phyloP scores from a whole-genome alignment of 192 early-diverging fungal genomes.

The Backusella australiensis region DNA sequence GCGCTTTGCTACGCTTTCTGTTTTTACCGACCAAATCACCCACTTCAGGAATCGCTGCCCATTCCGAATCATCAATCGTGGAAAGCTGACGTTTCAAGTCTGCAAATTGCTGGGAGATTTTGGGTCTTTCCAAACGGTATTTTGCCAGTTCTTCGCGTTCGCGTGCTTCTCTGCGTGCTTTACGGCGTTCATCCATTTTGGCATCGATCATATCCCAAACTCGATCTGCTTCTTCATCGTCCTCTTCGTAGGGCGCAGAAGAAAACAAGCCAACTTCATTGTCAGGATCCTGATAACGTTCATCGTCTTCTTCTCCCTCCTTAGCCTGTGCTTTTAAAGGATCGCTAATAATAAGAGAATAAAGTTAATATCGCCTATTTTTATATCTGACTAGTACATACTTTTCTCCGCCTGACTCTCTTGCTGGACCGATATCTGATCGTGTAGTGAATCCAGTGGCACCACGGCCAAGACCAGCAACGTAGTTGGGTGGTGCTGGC shows the following conservation, averaged over 20 bases:
- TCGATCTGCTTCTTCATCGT: slow-evolving; percentile 96
- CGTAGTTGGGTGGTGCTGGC: slow-evolving; percentile 92
- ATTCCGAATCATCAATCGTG: slow-evolving; percentile 80
- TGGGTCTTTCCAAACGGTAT: slow-evolving; percentile 67
- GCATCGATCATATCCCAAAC: slow-evolving; percentile 88
- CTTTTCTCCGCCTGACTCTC: slow-evolving; percentile 61
- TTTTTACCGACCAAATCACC: slow-evolving; percentile 84
- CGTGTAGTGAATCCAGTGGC: slow-evolving; percentile 98
- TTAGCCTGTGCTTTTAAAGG: slow-evolving; percentile 22
- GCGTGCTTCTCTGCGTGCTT: slow-evolving; percentile 68
- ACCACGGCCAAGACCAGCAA: slow-evolving; percentile 94
- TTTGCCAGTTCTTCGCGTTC: slow-evolving; percentile 68
- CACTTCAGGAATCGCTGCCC: slow-evolving; percentile 77
- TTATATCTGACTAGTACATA: slow-evolving; percentile 22
- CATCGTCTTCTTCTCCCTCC: slow-evolving; percentile 68
- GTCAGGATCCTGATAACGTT: slow-evolving; percentile 85
- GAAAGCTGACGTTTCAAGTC: slow-evolving; percentile 86
- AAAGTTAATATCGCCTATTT: background rate
- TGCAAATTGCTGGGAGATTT: slow-evolving; percentile 86
- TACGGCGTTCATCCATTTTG: slow-evolving; percentile 87
- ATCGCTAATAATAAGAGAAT: slow-evolving; percentile 4
- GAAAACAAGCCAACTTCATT: slow-evolving; percentile 93
- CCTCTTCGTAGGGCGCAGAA: slow-evolving; percentile 84
- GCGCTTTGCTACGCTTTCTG: slow-evolving; percentile 57
- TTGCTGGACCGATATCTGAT: slow-evolving; percentile 95